phyloP scores from a whole-genome alignment of 345 rosid species.

The Eucalyptus sp. region DNA sequence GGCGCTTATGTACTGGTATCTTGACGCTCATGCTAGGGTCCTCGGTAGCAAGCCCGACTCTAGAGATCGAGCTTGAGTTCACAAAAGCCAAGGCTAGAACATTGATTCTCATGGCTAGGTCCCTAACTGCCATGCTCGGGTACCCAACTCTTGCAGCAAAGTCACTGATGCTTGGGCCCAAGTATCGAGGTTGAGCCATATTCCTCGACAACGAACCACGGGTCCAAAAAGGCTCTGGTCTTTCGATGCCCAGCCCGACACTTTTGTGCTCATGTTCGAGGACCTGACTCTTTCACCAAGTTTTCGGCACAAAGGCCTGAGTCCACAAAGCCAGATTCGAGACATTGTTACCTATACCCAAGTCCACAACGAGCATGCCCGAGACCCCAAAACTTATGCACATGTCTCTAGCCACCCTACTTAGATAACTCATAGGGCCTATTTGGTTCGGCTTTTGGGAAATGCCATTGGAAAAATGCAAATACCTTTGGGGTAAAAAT shows the following conservation, averaged over 20 bases:
- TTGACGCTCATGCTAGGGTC: not conserved
- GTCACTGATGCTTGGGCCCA: not conserved
- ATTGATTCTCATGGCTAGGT: too few relatives aligned
- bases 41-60: not conserved
- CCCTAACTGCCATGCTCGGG: too few relatives aligned
- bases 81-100: too few relatives aligned
- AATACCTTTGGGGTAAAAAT: too few relatives aligned
- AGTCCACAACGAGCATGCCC: not conserved
- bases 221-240: not conserved
- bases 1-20: not conserved
- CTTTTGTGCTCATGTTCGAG: not conserved
- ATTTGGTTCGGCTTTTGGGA: fast-evolving
- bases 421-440: too few relatives aligned
- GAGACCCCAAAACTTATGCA: not conserved
- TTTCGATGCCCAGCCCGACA: not conserved
- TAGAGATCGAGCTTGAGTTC: not conserved
- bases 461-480: too few relatives aligned
- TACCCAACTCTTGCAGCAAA: not conserved
- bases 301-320: fast-evolving
- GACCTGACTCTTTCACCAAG: not conserved
- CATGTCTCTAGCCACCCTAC: not conserved
- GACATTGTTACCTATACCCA: not conserved
- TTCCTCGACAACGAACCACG: fast-evolving
- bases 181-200: not conserved
- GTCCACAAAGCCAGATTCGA: not conserved